phyloP scores from a whole-genome alignment of 2,329 filamentous ascomycete genomes.

The Botrytis tulipae region DNA sequence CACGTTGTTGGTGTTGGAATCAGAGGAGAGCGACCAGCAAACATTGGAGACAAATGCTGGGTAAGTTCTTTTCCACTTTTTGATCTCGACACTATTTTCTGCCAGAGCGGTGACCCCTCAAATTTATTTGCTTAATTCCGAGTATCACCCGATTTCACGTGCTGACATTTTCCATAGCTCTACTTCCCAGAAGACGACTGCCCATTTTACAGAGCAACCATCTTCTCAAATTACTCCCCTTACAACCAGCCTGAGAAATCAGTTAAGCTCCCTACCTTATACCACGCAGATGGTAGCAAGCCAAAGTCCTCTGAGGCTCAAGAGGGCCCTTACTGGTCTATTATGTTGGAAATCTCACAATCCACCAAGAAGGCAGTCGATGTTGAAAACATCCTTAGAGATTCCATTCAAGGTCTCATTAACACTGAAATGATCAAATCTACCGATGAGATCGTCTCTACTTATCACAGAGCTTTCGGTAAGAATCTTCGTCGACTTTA shows the following conservation, averaged over 20 bases:
- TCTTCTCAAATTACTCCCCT: slow-evolving; percentile 99
- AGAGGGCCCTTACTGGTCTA: slow-evolving; percentile 97
- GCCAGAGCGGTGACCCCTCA: slow-evolving; percentile 13
- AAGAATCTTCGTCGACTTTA: not conserved
- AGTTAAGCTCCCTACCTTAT: slow-evolving; percentile 81
- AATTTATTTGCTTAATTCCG: not conserved
- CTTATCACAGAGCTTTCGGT: slow-evolving; percentile 89
- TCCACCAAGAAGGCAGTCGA: slow-evolving; percentile 94
- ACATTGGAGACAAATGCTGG: slow-evolving; percentile 99
- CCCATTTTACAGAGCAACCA: slow-evolving; percentile 98
- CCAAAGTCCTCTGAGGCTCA: slow-evolving; percentile 69
- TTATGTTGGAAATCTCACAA: slow-evolving; percentile 98
- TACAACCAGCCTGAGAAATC: slow-evolving; percentile 89
- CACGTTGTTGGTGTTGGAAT: slow-evolving; percentile 97
- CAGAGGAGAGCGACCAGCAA: slow-evolving; percentile 85
- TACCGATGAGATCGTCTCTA: slow-evolving; percentile 92
- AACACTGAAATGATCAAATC: slow-evolving; percentile 96
- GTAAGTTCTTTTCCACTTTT: slow-evolving; percentile 45
- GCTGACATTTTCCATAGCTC: slow-evolving; percentile 52
- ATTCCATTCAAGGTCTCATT: slow-evolving; percentile 93
- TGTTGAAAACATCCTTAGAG: slow-evolving; percentile 76
- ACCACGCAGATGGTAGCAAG: slow-evolving; percentile 83
- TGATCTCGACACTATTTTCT: not conserved
- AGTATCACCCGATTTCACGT: not conserved
- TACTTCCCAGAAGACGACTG: slow-evolving; percentile 99